Percentiles rank a stretch among this genome's conserved stretches.
These are phyloP conservation scores for Ceratocystis eucalypticola DNA, from an alignment of 2,329 filamentous ascomycete species.

Conservation along the genomic window DNA sequence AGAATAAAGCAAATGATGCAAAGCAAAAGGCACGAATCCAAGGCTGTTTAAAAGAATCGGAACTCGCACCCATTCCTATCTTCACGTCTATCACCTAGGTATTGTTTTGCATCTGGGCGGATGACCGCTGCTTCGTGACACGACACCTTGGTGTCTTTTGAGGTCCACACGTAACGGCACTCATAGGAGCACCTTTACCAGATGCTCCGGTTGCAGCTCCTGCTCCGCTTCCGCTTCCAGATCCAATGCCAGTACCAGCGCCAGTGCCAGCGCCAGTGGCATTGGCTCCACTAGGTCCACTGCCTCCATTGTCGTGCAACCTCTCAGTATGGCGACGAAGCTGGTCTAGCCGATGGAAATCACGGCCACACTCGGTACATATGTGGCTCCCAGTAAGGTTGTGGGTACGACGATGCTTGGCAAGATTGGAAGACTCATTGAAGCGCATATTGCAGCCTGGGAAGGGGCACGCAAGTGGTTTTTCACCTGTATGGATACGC, in stretches of 20 bases:
- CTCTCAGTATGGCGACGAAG: conserved; percentile 37
- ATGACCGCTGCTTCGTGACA: background rate
- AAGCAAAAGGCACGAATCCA: background rate
- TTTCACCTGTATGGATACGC: conserved; percentile 51
- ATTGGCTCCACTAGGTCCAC: background rate
- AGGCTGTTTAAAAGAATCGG: background rate
- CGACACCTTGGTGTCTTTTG: conserved; percentile 3
- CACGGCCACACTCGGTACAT: conserved; percentile 41
- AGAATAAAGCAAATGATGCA: background rate
- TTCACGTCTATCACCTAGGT: background rate
- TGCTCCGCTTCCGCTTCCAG: conserved; percentile 4
- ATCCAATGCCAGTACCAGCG: background rate
- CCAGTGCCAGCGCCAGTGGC: background rate
- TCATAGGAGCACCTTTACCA: conserved; percentile 2
- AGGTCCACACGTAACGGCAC: background rate
- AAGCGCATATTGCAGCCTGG: conserved; percentile 41
- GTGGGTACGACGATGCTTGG: conserved; percentile 52
- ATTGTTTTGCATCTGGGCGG: background rate
- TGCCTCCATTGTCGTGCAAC: conserved; percentile 22
- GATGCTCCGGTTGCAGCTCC: background rate
- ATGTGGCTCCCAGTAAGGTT: conserved; percentile 37
- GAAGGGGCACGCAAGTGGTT: conserved; percentile 44
- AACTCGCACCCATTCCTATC: background rate
- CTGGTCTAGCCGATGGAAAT: conserved; percentile 48
- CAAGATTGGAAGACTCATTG: conserved; percentile 52